Base-by-base conservation (phyloP, 1,284 basidiomycete species). In the Vanrija humicola region DNA sequence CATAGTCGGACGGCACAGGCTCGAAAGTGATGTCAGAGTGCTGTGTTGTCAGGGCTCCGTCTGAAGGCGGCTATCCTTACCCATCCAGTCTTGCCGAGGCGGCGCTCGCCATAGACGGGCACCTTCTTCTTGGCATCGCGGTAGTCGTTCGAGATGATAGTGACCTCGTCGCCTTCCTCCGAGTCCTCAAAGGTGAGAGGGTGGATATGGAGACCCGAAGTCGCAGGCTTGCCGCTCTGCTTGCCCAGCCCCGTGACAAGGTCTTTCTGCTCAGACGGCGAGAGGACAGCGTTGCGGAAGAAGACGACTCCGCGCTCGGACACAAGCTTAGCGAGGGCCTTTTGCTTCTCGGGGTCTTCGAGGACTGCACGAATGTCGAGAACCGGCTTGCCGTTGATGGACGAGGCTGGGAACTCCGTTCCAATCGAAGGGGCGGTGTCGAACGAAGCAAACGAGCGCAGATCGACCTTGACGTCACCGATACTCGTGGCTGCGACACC, bases 1-100 rank as follows among this genome's bases (percentile, higher is more conserved):
- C 64, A 63, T 84, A 88, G 68, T 86, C 84, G 0, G 83, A 81
- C 1, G 86, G 86, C 4, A 84, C 76, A 8, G 34, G 14, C 69
- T 89, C 87, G 63, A 88, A 89, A 0, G 84, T 84, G 64, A 88
- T 85, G 70, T 89, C 86, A 0, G 82, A 63, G 55, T 72, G 70
- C 50, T 26, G 16, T 12, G 16, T 15, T 8, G 40, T 56, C 66
- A 67, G 10, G 59, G 59, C 38, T 72, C n/a, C 1, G 69, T 48
- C 15, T 46, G 40, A 54, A 71, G 68, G 9, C 21, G 21, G 6
- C 25, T 23, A 0, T 28, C 38, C 46, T 39, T 34, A 48, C 46
- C 46, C 51, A 52, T n/a, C 8, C 25, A 5, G 8, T 5, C 38
- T 47, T 46, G 51, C 44, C 51, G 5, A 19, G 18, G 4, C 46